Base-by-base conservation (phyloP, 176 grass and related monocot genomes). In the Rhynchospora breviuscula region DNA sequence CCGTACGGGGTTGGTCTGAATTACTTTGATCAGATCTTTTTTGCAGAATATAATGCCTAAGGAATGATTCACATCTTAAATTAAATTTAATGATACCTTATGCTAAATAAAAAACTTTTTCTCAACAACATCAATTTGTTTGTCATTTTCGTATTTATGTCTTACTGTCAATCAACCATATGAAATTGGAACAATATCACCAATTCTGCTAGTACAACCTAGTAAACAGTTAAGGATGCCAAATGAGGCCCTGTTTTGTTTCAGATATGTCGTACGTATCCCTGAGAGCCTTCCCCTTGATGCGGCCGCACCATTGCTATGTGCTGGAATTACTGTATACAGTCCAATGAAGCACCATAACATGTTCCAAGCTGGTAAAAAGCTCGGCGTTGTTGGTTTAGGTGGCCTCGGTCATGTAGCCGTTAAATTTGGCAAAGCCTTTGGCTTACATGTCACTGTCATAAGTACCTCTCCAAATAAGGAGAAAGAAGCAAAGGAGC, bases 381-480 rank as follows among this genome's bases (percentile, higher is more conserved):
- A 63, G 63, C 90, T 95, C 13, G 90, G 90, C 12, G 87, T 95
- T 0, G 85, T 95, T 25, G 90, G 93, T 13, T 80, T 94, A 13
- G 93, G 93, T 15, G 93, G 93, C n/a, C 88, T 94, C 0, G 93
- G 93, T 0, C 93, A 92, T 79, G 58, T 95, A 22, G 88, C 90
- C 0, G 85, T 94, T 21, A 94, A 94, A 63, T 92, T 94, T 63
- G 93, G 84, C 31, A 94, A 94, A 78, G 93, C 93, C 0, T 94
- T 94, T 44, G 93, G 93, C 0, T 83, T 94, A 11, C 81, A 43
- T 0, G 88, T 94, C 10, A 89, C 86, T 0, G 90, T 92, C 2
- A 87, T 94, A 67, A 94, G 93, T 84, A 89, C 93, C 10, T 91
- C 94, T 26, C 92, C 90, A 23, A 86, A 40, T 2, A 98, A 98